A percentile compares a stretch with the other conserved stretches of the same genome.
Evolutionary conservation across 352 stramenopile species (phyloP).

Genomic region (Phytophthora litchii): DNA sequence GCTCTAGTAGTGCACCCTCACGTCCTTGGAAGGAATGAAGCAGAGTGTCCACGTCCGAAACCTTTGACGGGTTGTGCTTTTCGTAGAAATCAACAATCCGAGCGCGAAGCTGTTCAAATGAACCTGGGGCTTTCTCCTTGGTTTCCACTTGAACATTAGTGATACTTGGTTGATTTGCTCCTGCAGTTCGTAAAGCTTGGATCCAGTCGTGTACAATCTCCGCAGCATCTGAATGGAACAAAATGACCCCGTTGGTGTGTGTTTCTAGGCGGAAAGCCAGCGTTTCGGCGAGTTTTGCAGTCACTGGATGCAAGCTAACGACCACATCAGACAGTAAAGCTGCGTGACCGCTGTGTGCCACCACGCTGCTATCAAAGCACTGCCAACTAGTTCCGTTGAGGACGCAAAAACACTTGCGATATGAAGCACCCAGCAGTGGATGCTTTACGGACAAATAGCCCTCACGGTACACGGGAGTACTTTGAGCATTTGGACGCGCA

Average conservation of each 20-base stretch:
- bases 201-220: slow-evolving; percentile 44
- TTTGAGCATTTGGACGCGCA: slow-evolving; percentile 5
- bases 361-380: slow-evolving; percentile 43
- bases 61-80: slow-evolving; percentile 88
- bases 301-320: slow-evolving; percentile 37
- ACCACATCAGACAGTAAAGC: slow-evolving; percentile 38
- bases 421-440: slow-evolving; percentile 34
- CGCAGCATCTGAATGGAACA: slow-evolving; percentile 40
- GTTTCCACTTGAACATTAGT: not conserved
- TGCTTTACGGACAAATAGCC: slow-evolving; percentile 54
- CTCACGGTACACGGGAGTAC: slow-evolving; percentile 22
- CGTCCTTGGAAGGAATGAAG: slow-evolving; percentile 62
- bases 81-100: slow-evolving; percentile 86
- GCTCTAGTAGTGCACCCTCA: slow-evolving; percentile 50
- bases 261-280: slow-evolving; percentile 47
- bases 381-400: slow-evolving; percentile 34
- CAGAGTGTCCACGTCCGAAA: slow-evolving; percentile 71
- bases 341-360: slow-evolving; percentile 7
- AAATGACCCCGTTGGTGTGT: slow-evolving; percentile 40
- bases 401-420: slow-evolving; percentile 45
- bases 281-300: slow-evolving; percentile 35
- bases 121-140: slow-evolving; percentile 11
- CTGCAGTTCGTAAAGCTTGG: slow-evolving; percentile 25
- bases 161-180: slow-evolving; percentile 14
- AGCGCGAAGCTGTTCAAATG: slow-evolving; percentile 38